phyloP scores from a whole-genome alignment of 208 protist species.

The Leishmania mexicana region DNA sequence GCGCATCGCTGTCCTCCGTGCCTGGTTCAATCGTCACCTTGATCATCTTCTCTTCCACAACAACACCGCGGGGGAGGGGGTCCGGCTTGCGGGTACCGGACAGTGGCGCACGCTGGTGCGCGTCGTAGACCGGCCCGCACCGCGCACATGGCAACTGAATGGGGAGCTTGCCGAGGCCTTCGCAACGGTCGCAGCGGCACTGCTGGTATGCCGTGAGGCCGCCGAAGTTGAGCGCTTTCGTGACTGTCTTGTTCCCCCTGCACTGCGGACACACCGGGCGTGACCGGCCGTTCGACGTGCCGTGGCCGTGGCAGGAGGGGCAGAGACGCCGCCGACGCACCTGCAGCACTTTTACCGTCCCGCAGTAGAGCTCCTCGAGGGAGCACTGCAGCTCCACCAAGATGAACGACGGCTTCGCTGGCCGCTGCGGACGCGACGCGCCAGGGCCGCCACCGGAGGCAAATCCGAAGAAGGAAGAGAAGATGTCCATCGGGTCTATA shows the following conservation, averaged over 20 bases:
- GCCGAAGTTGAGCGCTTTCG: conserved; percentile 88
- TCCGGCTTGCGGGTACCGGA: conserved; percentile 60
- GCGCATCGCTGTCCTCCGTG: conserved; percentile 94
- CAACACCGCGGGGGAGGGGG: conserved; percentile 66
- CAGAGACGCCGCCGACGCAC: conserved; percentile 81
- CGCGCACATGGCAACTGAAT: conserved; percentile 21
- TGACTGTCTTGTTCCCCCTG: conserved; percentile 80
- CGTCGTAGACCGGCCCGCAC: conserved; percentile 84
- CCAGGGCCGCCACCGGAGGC: conserved; percentile 53
- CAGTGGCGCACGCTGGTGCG: conserved; percentile 26
- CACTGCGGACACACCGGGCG: conserved; percentile 81
- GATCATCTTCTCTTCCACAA: conserved; percentile 90
- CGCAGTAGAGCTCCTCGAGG: conserved; percentile 98
- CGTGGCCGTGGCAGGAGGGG: conserved; percentile 57
- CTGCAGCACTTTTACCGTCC: conserved; percentile 92
- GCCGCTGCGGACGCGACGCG: conserved; percentile 53
- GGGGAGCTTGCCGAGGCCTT: conserved; percentile 51
- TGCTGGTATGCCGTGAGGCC: conserved; percentile 94
- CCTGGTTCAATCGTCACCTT: conserved; percentile 95
- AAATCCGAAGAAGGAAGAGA: conserved; percentile 81
- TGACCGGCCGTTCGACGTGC: conserved; percentile 43
- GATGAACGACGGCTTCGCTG: conserved; percentile 89
- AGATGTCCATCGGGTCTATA: conserved; percentile 85
- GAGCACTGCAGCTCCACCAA: conserved; percentile 88
- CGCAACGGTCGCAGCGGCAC: conserved; percentile 85